Conservation (phyloP, 352 stramenopile genomes). For the Lagenidium sp. region DNA sequence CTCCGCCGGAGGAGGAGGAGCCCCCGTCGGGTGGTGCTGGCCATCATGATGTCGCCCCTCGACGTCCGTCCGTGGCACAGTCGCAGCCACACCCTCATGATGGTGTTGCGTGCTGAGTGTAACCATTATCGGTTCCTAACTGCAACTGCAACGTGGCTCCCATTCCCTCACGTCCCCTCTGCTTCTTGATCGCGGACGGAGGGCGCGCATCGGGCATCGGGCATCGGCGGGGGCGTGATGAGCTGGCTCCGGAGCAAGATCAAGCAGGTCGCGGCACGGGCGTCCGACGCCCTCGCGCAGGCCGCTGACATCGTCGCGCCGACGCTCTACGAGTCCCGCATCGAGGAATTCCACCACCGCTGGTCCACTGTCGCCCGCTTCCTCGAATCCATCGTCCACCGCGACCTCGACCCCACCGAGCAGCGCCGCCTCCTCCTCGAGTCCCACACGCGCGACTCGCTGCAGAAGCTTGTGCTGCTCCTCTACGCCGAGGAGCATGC, state of each 20-base stretch:
- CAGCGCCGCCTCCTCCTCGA: slow-evolving; percentile 72
- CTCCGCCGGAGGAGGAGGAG: too few relatives aligned
- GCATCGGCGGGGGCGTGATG: too few relatives aligned
- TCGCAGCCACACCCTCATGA: too few relatives aligned
- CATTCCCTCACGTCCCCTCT: too few relatives aligned
- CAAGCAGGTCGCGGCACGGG: slow-evolving; percentile 60
- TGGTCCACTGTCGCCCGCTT: slow-evolving; percentile 75
- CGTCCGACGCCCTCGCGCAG: slow-evolving; percentile 62
- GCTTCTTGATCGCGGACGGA: too few relatives aligned
- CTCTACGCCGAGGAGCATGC: slow-evolving; percentile 81
- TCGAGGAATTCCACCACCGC: slow-evolving; percentile 80
- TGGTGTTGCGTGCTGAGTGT: too few relatives aligned
- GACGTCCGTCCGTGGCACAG: too few relatives aligned
- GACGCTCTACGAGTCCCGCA: slow-evolving; percentile 73
- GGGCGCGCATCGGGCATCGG: too few relatives aligned
- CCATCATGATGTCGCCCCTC: too few relatives aligned
- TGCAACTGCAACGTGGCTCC: too few relatives aligned
- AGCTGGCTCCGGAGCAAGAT: slow-evolving; percentile 78
- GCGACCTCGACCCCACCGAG: slow-evolving; percentile 52
- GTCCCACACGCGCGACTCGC: slow-evolving; percentile 71
- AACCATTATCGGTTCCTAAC: too few relatives aligned
- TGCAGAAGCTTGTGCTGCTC: slow-evolving; percentile 81
- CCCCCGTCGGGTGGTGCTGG: too few relatives aligned
- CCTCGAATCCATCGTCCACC: slow-evolving; percentile 56
- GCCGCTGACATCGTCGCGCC: slow-evolving; percentile 70